Percentiles rank a stretch among this genome's conserved stretches.
These are phyloP conservation scores for Solanum bulbocastanum DNA, from an alignment of 257 asterid species.

Conservation along the genomic window DNA sequence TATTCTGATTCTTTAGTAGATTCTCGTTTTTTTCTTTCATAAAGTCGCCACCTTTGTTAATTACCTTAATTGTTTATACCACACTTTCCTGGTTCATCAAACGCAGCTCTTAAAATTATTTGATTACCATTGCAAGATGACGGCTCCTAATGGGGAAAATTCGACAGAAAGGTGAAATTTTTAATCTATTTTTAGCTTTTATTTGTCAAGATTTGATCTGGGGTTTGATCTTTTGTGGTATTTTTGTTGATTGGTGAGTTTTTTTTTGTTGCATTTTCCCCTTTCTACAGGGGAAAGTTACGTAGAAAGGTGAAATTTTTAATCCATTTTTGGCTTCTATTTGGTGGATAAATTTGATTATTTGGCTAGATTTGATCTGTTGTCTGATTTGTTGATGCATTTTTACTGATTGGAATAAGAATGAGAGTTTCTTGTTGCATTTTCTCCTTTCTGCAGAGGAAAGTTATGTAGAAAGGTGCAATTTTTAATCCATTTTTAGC, in stretches of 20 bases:
- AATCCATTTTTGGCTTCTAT: not conserved
- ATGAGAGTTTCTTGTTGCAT: not conserved
- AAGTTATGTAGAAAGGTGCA: not conserved
- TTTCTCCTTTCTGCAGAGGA: not conserved
- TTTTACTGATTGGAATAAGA: not conserved
- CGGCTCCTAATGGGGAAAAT: not conserved
- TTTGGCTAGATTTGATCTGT: not conserved
- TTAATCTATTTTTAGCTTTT: not conserved
- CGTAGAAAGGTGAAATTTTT: not conserved
- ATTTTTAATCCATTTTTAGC: not conserved
- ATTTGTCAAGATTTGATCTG: not conserved
- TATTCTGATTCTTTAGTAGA: not conserved
- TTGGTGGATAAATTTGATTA: not conserved
- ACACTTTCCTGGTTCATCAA: not conserved
- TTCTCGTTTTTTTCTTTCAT: not conserved
- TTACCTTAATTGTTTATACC: not conserved
- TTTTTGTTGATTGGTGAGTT: not conserved
- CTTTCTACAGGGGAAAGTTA: not conserved
- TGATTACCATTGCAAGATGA: not conserved
- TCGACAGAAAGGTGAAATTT: not conserved
- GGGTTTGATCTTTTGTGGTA: not conserved
- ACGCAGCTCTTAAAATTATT: not conserved
- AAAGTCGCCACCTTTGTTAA: not conserved
- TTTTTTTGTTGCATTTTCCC: not conserved
- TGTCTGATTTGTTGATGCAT: not conserved